phyloP scores from a whole-genome alignment of 1,284 basidiomycete genomes.

The Laetiporus sulphureus region DNA sequence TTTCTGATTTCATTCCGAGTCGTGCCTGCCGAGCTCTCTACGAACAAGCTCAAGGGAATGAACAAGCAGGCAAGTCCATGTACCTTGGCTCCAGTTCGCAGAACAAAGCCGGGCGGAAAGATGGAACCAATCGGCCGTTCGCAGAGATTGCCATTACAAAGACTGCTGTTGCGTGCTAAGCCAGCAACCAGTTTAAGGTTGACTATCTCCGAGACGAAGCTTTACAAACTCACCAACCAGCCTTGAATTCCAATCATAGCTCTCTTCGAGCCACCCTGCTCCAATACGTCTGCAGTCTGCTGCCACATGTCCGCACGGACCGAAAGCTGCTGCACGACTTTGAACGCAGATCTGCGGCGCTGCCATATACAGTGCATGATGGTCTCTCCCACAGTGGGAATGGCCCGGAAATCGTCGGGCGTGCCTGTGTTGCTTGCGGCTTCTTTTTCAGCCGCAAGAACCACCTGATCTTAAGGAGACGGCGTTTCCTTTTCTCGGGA shows the following conservation, averaged over 20 bases:
- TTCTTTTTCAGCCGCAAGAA: conserved; percentile 11
- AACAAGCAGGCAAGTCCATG: too few species aligned
- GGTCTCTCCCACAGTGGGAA: conserved; percentile 27
- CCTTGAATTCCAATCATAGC: conserved; percentile 7
- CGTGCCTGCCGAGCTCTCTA: too few species aligned
- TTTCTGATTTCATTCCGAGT: too few species aligned
- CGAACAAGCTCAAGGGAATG: too few species aligned
- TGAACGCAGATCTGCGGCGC: conserved; percentile 21
- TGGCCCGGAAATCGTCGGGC: conserved; percentile 29
- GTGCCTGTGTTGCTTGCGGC: conserved; percentile 13
- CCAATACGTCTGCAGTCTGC: conserved; percentile 26
- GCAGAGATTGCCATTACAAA: too few species aligned
- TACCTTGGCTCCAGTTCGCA: too few species aligned
- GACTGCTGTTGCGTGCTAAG: too few species aligned
- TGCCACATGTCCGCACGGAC: conserved; percentile 23
- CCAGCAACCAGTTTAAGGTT: too few species aligned
- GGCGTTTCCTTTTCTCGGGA: conserved; percentile 16
- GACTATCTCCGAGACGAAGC: neutral
- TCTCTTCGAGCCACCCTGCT: conserved; percentile 17
- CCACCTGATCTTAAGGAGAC: conserved; percentile 19
- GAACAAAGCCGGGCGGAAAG: too few species aligned
- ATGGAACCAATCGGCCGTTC: too few species aligned
- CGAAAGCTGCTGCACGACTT: conserved; percentile 20
- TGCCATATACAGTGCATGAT: conserved; percentile 11
- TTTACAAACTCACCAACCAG: neutral